Evolutionary conservation across 176 grass and related monocot genomes (phyloP).

Genomic region (Carex parvula): DNA sequence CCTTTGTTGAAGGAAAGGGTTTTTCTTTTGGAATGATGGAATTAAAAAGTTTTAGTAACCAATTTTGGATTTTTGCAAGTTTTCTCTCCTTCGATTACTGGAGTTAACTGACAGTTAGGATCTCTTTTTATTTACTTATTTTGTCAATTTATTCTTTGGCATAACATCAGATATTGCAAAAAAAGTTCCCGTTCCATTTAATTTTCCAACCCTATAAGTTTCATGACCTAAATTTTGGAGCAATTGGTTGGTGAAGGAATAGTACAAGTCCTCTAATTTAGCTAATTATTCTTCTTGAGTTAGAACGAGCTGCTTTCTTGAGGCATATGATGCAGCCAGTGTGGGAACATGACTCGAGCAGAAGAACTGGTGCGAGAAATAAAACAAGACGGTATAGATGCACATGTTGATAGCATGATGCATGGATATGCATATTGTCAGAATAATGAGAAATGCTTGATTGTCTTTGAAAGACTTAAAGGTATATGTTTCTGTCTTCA

Average conservation of each 20-base stretch:
- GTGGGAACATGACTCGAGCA: slow-evolving; percentile 73
- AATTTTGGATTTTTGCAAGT: no score
- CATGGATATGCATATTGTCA: slow-evolving; percentile 23
- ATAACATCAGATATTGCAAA: not conserved
- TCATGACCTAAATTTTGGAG: not conserved
- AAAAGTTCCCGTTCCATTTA: not conserved
- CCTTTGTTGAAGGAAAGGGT: no score
- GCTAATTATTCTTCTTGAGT: not conserved
- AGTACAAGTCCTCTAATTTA: not conserved
- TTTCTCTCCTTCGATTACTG: not conserved
- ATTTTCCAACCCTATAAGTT: not conserved
- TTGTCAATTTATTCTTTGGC: not conserved
- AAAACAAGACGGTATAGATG: slow-evolving; percentile 42
- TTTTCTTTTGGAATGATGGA: no score
- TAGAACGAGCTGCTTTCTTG: not conserved
- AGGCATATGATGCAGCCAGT: slow-evolving; percentile 50
- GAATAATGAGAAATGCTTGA: slow-evolving; percentile 78
- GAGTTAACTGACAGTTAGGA: not conserved
- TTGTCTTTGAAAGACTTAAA: slow-evolving; percentile 85
- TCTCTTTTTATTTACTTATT: not conserved
- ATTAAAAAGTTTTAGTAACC: no score
- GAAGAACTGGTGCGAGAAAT: slow-evolving; percentile 82
- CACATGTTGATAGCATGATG: no score
- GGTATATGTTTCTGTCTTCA: slow-evolving; percentile 35
- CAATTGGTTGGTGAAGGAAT: not conserved